A percentile compares a stretch with the other conserved stretches of the same genome.
phyloP scores from a whole-genome alignment of 2,329 filamentous ascomycete genomes.

The Ophiostoma novo-ulmi region DNA sequence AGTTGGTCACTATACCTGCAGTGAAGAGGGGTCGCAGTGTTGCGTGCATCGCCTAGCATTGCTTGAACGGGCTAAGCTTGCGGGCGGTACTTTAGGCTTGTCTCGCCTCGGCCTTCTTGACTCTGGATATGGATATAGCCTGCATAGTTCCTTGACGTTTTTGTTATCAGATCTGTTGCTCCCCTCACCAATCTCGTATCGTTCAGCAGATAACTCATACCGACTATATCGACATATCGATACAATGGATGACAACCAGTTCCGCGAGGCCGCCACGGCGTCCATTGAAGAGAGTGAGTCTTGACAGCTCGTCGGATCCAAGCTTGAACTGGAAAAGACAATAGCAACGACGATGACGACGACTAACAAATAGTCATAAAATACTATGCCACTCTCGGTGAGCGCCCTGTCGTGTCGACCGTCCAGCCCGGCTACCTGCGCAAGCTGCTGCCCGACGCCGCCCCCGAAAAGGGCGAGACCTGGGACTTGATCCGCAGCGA shows the following conservation, averaged over 20 bases:
- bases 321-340: no score
- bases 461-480: conserved; percentile 61
- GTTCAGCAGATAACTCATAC: no score
- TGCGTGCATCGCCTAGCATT: neutral
- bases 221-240: neutral
- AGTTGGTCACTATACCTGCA: neutral
- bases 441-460: conserved; percentile 64
- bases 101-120: neutral
- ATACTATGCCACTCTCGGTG: conserved; percentile 72
- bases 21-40: neutral
- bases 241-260: conserved; percentile 37
- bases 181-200: neutral
- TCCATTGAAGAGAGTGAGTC: conserved; percentile 76
- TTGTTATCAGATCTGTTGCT: neutral
- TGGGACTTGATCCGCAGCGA: conserved; percentile 80
- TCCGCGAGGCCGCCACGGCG: conserved; percentile 68
- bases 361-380: conserved; percentile 58
- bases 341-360: neutral
- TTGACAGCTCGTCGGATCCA: neutral
- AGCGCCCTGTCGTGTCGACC: conserved; percentile 66
- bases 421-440: conserved; percentile 82
- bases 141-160: neutral
- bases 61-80: neutral
- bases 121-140: neutral
- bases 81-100: neutral